A percentile compares a stretch with the other conserved stretches of the same genome.
phyloP scores from a whole-genome alignment of 2,329 filamentous ascomycete genomes.

The Fusarium poae region DNA sequence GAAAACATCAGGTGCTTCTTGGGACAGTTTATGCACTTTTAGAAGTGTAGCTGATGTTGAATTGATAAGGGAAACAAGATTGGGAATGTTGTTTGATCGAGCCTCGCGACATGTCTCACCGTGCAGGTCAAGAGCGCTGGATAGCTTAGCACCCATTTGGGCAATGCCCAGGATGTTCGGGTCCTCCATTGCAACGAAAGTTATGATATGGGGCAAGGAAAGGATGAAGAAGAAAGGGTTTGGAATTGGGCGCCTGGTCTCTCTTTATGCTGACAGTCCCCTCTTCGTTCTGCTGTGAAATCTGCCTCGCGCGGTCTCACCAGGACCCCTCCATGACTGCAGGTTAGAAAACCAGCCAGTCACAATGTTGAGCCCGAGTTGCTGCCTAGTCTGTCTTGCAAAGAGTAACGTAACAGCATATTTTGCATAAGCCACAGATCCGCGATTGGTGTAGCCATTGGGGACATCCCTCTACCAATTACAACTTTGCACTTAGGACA shows the following conservation, averaged over 20 bases:
- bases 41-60: slow-evolving; percentile 2
- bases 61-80: not conserved
- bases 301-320: not conserved
- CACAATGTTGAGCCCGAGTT: not conserved
- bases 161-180: not conserved
- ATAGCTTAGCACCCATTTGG: slow-evolving; percentile 7
- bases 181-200: not conserved
- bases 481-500: too few relatives aligned
- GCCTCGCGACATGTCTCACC: not conserved
- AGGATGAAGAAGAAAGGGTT: fast-evolving
- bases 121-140: not conserved
- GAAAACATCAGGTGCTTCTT: not conserved
- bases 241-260: not conserved
- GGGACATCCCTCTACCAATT: not conserved
- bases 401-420: not conserved
- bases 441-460: not conserved
- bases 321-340: slow-evolving; percentile 1
- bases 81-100: not conserved
- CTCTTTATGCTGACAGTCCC: slow-evolving; percentile 2
- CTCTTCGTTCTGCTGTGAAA: not conserved
- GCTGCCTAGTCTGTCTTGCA: slow-evolving; percentile 17
- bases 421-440: slow-evolving; percentile 5
- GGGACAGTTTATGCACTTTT: not conserved
- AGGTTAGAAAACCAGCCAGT: not conserved
- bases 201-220: fast-evolving